These are phyloP conservation scores for Aquilaria sinensis DNA, from an alignment of 345 rosid genomes.

Conservation along the genomic window DNA sequence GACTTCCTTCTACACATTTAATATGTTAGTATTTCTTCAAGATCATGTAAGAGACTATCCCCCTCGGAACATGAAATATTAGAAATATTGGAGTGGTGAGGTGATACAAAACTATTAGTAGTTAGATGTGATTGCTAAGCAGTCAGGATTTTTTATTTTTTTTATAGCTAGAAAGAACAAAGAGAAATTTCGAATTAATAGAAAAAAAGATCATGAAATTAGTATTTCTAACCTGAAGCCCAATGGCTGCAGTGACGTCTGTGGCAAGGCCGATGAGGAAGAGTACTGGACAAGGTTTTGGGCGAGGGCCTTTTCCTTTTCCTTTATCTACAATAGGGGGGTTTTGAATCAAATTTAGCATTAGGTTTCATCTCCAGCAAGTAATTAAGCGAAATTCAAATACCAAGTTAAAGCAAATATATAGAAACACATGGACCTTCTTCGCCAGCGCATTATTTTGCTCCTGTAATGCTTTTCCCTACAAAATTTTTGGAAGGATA, in stretches of 20 bases:
- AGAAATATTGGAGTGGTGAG: too few relatives aligned
- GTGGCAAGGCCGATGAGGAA: constrained; percentile 30
- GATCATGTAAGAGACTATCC: too few relatives aligned
- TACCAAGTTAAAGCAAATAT: background rate
- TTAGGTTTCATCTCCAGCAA: background rate
- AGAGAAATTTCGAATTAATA: background rate
- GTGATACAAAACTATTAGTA: too few relatives aligned
- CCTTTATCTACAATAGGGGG: constrained; percentile 45
- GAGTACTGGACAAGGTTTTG: constrained; percentile 28
- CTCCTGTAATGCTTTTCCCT: constrained; percentile 74
- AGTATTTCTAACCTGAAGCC: constrained; percentile 31
- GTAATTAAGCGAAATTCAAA: background rate
- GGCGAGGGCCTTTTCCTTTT: constrained; percentile 47
- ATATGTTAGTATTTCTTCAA: too few relatives aligned
- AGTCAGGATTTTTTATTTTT: background rate
- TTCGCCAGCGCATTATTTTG: constrained; percentile 59
- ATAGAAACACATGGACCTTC: constrained; percentile 43
- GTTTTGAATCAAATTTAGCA: background rate
- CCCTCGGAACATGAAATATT: too few relatives aligned
- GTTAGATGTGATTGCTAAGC: background rate
- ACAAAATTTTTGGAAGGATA: background rate
- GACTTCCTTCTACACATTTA: too few relatives aligned
- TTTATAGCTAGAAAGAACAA: background rate
- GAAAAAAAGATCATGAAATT: too few relatives aligned
- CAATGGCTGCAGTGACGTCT: constrained; percentile 22